Evolutionary conservation across 164 flowering plant genomes (phyloP), one percentile per base, ranked within the genome.

Genomic region (Litsea cubeba): DNA sequence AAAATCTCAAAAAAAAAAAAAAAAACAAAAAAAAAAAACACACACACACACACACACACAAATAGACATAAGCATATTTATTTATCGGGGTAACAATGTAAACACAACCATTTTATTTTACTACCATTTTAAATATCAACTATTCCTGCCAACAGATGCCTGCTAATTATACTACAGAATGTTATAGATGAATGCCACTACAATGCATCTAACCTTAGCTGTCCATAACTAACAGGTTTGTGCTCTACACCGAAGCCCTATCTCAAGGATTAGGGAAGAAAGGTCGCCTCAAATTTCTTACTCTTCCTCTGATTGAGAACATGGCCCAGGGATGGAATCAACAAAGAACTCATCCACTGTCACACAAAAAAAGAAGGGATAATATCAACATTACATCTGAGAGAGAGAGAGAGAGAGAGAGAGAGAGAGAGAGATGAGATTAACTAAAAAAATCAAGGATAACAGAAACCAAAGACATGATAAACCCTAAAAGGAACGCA

Each of bases 281-380:
- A 54, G 60, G 60, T 54, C 60, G 12, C 60, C 60, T 54, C 60
- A 40, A 54, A 20, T 54, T 60, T 50, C 60, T 54, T 17, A 78
- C 74, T 83, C 88, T 71, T 82, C 86, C 66, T 85, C 88, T 1
- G 83, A 78, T 65, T 81, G 88, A 69, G 81, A 65, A 63, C 80
- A 77, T 64, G 85, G 89, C 46, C 84, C 97, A 12, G 97, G 91
- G 72, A 87, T 24, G 30, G 83, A 78, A 76, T 93, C 96, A 65
- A 86, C 99, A 75, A 95, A 91, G 85, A 89, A 93, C 79, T 95
- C 98, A 79, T 90, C 97, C 66, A 88, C 98, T 87, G 94, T 70
- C 30, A 68, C 11, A 65, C 70, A 65, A 40, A 32, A 24, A 67
- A 69, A 70, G 46, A 24, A 58, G 5, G 67, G 2, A 14, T 25